Conservation (phyloP, 345 rosid species). For the Lumnitzera racemosa region DNA sequence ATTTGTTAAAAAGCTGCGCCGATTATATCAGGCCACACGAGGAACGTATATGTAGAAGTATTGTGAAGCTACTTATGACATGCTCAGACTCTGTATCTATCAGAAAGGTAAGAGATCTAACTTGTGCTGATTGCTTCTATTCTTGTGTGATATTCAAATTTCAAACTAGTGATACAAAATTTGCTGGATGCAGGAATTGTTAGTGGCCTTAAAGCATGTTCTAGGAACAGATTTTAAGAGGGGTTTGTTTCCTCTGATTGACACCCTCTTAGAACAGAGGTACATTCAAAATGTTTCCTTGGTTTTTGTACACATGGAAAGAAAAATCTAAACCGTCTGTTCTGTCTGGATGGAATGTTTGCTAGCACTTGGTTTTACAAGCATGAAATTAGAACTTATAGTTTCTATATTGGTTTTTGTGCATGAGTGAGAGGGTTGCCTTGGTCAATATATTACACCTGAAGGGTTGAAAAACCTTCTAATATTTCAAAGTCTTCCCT, state of each 20-base stretch:
- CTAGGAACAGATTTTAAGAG: slow-evolving; percentile 96
- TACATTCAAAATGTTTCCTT: slow-evolving; percentile 10
- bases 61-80: slow-evolving; percentile 95
- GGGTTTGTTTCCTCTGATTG: slow-evolving; percentile 96
- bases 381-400: too few relatives aligned
- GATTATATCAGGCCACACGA: slow-evolving; percentile 96
- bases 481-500: too few relatives aligned
- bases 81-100: slow-evolving; percentile 96
- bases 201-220: slow-evolving; percentile 94
- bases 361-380: too few relatives aligned
- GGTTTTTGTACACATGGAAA: background rate
- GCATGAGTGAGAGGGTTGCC: too few relatives aligned
- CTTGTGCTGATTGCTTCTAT: slow-evolving; percentile 3
- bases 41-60: slow-evolving; percentile 95
- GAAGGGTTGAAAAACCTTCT: too few relatives aligned
- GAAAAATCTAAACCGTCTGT: background rate
- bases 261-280: slow-evolving; percentile 95
- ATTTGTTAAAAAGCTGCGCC: slow-evolving; percentile 88
- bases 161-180: slow-evolving; percentile 6
- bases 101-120: slow-evolving; percentile 54
- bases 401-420: too few relatives aligned
- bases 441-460: too few relatives aligned
- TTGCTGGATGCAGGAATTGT: slow-evolving; percentile 67
- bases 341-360: too few relatives aligned
- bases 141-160: slow-evolving; percentile 4